Evolutionary conservation across 371 early-diverging fungal species (phyloP).

Genomic region (Rhizopus delemar): DNA sequence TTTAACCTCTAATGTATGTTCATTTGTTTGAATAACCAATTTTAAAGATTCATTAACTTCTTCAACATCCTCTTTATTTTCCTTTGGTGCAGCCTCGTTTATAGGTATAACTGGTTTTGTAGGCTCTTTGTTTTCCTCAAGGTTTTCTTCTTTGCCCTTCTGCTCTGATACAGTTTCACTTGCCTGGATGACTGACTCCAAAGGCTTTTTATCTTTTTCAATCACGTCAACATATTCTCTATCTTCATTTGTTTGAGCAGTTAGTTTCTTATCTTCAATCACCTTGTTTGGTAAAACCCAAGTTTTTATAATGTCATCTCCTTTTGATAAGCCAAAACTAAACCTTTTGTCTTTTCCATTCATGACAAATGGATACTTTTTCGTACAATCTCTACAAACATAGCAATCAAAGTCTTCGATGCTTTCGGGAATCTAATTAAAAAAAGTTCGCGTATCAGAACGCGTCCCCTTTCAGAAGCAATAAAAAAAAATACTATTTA

Average conservation of each 20-base stretch:
- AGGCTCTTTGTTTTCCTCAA: no score
- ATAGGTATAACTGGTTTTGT: no score
- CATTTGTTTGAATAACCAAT: neutral
- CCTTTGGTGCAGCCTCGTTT: neutral
- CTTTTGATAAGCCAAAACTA: slow-evolving; percentile 46
- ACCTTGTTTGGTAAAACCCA: slow-evolving; percentile 27
- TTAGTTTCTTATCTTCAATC: neutral
- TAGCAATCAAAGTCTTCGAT: slow-evolving; percentile 76
- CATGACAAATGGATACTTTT: slow-evolving; percentile 58
- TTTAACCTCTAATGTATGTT: no score
- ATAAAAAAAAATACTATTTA: slow-evolving; percentile 26
- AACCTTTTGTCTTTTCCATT: slow-evolving; percentile 52
- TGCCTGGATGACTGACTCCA: neutral
- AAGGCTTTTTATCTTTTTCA: neutral
- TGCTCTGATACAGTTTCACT: no score
- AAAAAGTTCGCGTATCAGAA: slow-evolving; percentile 6
- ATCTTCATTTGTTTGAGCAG: neutral
- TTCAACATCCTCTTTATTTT: neutral
- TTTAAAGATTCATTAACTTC: neutral
- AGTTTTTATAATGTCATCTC: slow-evolving; percentile 19
- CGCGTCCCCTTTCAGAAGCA: neutral
- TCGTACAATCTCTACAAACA: slow-evolving; percentile 77
- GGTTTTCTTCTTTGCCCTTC: no score
- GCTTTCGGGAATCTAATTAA: slow-evolving; percentile 57
- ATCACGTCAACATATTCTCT: neutral